Conservation (phyloP, 345 rosid species). For the Brassica cretica region DNA sequence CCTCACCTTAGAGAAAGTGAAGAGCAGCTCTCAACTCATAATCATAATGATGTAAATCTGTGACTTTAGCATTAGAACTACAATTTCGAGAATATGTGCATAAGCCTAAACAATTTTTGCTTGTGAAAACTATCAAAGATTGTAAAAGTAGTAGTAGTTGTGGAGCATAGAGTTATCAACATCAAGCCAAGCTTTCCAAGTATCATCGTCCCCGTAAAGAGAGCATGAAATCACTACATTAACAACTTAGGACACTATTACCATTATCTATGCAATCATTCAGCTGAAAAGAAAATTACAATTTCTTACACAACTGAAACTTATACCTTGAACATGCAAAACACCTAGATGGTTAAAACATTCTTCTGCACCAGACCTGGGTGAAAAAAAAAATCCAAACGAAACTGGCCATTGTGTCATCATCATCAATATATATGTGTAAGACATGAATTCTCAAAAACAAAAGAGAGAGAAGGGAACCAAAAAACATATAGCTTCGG, state of each 20-base stretch:
- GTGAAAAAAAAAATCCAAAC: too few relatives aligned
- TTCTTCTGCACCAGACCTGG: too few relatives aligned
- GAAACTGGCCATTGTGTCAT: too few relatives aligned
- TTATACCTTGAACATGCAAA: constrained; percentile 30
- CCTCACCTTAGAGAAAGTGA: not conserved
- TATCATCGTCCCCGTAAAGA: constrained; percentile 94
- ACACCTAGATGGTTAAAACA: too few relatives aligned
- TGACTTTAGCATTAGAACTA: not conserved
- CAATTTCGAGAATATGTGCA: not conserved
- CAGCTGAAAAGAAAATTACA: constrained; percentile 7
- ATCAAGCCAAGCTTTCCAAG: constrained; percentile 96
- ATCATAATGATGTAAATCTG: not conserved
- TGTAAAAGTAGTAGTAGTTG: not conserved
- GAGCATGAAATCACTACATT: constrained; percentile 81
- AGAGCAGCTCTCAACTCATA: not conserved
- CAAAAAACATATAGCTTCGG: too few relatives aligned
- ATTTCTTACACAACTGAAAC: constrained; percentile 7
- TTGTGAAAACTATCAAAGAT: not conserved
- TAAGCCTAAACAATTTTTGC: not conserved
- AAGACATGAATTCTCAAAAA: not conserved
- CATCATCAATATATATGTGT: too few relatives aligned
- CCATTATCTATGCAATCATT: constrained; percentile 17
- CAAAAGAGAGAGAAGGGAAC: too few relatives aligned
- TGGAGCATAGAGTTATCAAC: constrained; percentile 54
- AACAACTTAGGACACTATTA: constrained; percentile 5